Conservation (phyloP, 257 asterid species). For the Mentha longifolia region DNA sequence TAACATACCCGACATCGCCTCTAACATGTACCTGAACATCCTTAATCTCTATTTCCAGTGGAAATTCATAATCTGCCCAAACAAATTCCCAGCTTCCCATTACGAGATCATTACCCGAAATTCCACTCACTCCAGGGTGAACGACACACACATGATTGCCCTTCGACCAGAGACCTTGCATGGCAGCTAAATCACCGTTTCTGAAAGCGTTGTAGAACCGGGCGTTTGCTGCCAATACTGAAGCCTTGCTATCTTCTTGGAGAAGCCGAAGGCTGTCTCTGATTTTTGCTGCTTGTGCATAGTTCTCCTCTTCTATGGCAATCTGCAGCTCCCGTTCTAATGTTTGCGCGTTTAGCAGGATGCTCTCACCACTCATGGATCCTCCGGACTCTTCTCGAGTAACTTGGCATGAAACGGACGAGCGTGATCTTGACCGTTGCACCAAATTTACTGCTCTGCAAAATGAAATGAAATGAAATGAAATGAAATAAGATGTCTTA, state of each 20-base stretch:
- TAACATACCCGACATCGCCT: slow-evolving; percentile 79
- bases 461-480: slow-evolving; percentile 37
- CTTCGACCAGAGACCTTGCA: slow-evolving; percentile 89
- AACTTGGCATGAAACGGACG: slow-evolving; percentile 51
- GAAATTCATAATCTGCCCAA: slow-evolving; percentile 97
- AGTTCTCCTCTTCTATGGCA: slow-evolving; percentile 85
- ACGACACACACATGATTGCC: slow-evolving; percentile 85
- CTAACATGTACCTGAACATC: slow-evolving; percentile 84
- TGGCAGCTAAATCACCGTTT: slow-evolving; percentile 75
- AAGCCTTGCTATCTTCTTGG: slow-evolving; percentile 84
- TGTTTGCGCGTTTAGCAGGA: slow-evolving; percentile 71
- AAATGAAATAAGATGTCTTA: slow-evolving; percentile 37
- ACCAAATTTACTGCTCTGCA: slow-evolving; percentile 60
- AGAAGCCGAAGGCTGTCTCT: slow-evolving; percentile 84
- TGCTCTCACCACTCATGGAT: slow-evolving; percentile 75
- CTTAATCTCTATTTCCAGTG: slow-evolving; percentile 79
- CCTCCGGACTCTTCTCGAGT: slow-evolving; percentile 83
- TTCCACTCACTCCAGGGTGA: slow-evolving; percentile 97
- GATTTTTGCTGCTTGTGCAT: slow-evolving; percentile 84
- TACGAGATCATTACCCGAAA: slow-evolving; percentile 86
- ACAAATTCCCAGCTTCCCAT: slow-evolving; percentile 99
- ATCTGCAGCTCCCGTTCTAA: slow-evolving; percentile 70
- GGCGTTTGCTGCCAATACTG: slow-evolving; percentile 86
- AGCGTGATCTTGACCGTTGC: slow-evolving; percentile 51
- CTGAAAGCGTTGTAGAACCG: slow-evolving; percentile 82